phyloP scores from a whole-genome alignment of 805 yeast species.

The Saturnispora hagleri region DNA sequence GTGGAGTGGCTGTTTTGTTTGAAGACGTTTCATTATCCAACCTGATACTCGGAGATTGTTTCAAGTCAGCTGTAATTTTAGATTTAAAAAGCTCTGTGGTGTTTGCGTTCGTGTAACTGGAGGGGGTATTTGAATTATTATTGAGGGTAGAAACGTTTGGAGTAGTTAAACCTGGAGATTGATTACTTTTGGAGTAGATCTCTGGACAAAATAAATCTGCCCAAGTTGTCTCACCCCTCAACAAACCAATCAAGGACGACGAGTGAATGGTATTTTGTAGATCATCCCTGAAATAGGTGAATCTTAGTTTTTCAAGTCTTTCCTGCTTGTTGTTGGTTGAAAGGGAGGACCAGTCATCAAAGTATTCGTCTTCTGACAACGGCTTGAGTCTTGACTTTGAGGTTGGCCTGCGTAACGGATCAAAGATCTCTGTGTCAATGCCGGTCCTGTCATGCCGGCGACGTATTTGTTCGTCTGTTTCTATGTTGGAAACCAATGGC shows the following conservation, averaged over 20 bases:
- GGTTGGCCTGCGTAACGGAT: neutral
- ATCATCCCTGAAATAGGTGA: conserved; percentile 89
- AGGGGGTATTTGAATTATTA: neutral
- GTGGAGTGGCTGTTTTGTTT: neutral
- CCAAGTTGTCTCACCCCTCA: conserved; percentile 44
- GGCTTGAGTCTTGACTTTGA: neutral
- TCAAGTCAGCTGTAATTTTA: neutral
- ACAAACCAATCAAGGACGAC: conserved; percentile 74
- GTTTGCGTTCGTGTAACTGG: neutral
- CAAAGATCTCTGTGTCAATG: neutral
- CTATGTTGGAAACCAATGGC: conserved; percentile 28
- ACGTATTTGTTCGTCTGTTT: conserved; percentile 10
- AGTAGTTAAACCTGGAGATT: neutral
- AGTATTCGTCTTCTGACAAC: conserved; percentile 6
- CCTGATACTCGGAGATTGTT: neutral
- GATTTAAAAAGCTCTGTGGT: neutral
- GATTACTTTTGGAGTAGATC: conserved; percentile 22
- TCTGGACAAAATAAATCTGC: conserved; percentile 52
- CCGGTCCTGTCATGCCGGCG: neutral
- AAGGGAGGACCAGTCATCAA: conserved; percentile 9
- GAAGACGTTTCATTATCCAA: neutral
- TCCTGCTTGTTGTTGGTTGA: conserved; percentile 12
- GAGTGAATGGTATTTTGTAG: conserved; percentile 84
- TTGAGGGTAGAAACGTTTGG: neutral
- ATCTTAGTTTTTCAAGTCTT: conserved; percentile 50